Evolutionary conservation across 352 stramenopile species (phyloP).

Genomic region (Phytophthora hybrid): DNA sequence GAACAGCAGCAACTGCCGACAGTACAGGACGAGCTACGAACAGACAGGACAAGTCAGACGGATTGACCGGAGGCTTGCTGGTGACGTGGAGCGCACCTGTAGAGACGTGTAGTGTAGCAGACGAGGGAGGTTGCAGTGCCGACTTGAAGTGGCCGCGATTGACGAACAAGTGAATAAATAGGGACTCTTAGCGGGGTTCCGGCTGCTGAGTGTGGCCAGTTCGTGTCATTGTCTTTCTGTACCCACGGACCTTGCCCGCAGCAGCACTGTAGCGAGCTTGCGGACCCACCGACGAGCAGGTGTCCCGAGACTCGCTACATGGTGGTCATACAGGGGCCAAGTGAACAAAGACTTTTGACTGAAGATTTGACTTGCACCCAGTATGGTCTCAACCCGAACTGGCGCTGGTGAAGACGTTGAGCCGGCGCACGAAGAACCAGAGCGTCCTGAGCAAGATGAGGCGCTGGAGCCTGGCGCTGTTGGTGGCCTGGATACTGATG

Average conservation of each 20-base stretch:
- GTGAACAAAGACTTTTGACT: background rate
- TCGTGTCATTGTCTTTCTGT: too few relatives aligned
- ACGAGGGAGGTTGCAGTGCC: too few relatives aligned
- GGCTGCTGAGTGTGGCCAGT: background rate
- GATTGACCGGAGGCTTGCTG: too few relatives aligned
- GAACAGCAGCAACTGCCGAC: too few relatives aligned
- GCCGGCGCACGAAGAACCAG: background rate
- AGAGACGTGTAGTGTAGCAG: too few relatives aligned
- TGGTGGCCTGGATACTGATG: background rate
- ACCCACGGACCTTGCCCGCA: too few relatives aligned
- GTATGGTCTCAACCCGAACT: background rate
- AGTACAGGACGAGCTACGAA: too few relatives aligned
- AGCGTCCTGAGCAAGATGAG: background rate
- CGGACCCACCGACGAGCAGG: too few relatives aligned
- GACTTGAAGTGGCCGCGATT: background rate
- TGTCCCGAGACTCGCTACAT: background rate
- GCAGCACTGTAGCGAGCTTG: too few relatives aligned
- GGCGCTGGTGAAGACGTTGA: background rate
- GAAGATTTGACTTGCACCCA: background rate
- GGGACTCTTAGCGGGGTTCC: background rate
- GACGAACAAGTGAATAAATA: background rate
- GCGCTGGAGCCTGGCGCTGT: too few relatives aligned
- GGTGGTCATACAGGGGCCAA: background rate
- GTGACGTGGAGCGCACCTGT: too few relatives aligned
- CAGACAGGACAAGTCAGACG: too few relatives aligned